phyloP scores from a whole-genome alignment of 345 rosid genomes.

The Pistacia atlantica region DNA sequence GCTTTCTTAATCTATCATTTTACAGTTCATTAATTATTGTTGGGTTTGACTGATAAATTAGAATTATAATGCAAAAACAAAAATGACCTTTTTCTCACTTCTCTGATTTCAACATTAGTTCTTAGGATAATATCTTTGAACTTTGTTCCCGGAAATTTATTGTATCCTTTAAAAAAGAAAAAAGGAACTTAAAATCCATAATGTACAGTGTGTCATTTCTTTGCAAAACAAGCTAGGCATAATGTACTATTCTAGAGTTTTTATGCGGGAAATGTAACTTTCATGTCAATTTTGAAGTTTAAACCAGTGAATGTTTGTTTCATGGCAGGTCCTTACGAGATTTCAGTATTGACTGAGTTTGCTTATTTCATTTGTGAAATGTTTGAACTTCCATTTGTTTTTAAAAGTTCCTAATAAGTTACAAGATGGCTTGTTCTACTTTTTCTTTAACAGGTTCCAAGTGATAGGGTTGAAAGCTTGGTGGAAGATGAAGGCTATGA shows the following conservation, averaged over 20 bases:
- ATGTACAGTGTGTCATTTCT: neutral
- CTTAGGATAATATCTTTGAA: too few relatives aligned
- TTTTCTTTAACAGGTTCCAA: slow-evolving; percentile 20
- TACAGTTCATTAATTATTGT: neutral
- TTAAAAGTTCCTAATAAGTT: neutral
- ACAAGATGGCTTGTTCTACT: neutral
- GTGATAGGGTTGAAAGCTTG: neutral
- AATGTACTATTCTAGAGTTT: too few relatives aligned
- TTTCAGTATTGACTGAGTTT: neutral
- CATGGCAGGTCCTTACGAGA: neutral
- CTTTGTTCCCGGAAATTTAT: too few relatives aligned
- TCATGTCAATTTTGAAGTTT: neutral
- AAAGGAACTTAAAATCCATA: too few relatives aligned
- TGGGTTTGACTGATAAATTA: neutral
- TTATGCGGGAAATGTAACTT: neutral
- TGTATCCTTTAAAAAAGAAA: too few relatives aligned
- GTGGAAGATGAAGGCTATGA: slow-evolving; percentile 21
- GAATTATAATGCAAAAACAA: neutral
- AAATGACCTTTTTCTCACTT: too few relatives aligned
- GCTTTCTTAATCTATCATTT: neutral
- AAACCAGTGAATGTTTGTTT: neutral
- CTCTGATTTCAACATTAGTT: too few relatives aligned
- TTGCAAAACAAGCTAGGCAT: neutral
- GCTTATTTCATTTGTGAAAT: neutral
- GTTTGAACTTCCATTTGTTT: neutral